These are phyloP conservation scores for Cladosporium sphaerospermum DNA, from an alignment of 2,329 filamentous ascomycete genomes.

Conservation along the genomic window DNA sequence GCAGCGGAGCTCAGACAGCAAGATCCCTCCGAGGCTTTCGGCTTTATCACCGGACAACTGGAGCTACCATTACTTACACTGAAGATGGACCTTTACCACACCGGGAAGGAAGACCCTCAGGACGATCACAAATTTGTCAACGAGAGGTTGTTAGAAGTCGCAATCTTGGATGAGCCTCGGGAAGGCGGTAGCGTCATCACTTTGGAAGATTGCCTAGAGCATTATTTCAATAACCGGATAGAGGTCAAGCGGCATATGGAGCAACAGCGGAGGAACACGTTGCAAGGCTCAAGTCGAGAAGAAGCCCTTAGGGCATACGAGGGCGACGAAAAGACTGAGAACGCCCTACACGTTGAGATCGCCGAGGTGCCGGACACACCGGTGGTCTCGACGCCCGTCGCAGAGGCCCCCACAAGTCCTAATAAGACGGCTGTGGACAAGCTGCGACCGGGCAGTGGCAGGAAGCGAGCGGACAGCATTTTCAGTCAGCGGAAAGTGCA, in stretches of 20 bases:
- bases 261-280: slow-evolving; percentile 52
- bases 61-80: slow-evolving; percentile 81
- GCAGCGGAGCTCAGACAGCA: slow-evolving; percentile 75
- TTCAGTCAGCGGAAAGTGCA: slow-evolving; percentile 41
- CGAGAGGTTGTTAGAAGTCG: slow-evolving; percentile 82
- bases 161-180: slow-evolving; percentile 66
- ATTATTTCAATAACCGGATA: slow-evolving; percentile 90
- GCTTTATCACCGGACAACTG: slow-evolving; percentile 85
- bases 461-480: slow-evolving; percentile 43
- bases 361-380: slow-evolving; percentile 31
- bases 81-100: slow-evolving; percentile 92
- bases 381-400: slow-evolving; percentile 17
- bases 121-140: slow-evolving; percentile 95
- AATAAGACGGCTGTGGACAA: slow-evolving; percentile 29
- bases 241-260: slow-evolving; percentile 72
- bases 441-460: slow-evolving; percentile 30
- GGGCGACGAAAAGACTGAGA: slow-evolving; percentile 24
- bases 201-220: slow-evolving; percentile 84
- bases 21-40: slow-evolving; percentile 92
- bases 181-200: slow-evolving; percentile 60
- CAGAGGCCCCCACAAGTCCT: slow-evolving; percentile 18
- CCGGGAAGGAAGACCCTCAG: slow-evolving; percentile 71
- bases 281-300: slow-evolving; percentile 38
- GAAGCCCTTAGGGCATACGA: slow-evolving; percentile 12
- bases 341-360: slow-evolving; percentile 9